phyloP scores from a whole-genome alignment of 768 basidiomycete genomes.

The Kwoniella sp. region DNA sequence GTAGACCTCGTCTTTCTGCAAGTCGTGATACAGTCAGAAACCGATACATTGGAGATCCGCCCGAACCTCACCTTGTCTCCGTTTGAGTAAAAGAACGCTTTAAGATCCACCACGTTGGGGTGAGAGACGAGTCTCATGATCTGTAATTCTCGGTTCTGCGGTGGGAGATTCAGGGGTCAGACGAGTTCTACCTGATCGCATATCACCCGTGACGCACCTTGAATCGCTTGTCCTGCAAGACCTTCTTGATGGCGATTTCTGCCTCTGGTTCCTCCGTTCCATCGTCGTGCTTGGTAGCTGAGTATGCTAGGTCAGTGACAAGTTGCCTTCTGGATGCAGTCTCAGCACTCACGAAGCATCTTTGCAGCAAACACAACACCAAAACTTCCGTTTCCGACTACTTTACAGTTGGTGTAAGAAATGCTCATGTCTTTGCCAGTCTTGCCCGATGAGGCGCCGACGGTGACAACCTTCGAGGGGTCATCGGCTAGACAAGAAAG shows the following conservation, averaged over 20 bases:
- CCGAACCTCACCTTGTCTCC: constrained; percentile 83
- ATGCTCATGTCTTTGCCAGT: constrained; percentile 79
- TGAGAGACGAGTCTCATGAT: constrained; percentile 96
- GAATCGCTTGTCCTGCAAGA: constrained; percentile 99
- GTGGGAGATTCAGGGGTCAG: too few relatives aligned
- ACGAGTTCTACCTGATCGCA: too few relatives aligned
- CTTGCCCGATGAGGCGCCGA: constrained; percentile 92
- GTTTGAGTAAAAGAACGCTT: constrained; percentile 98
- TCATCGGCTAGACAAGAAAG: constrained; percentile 62
- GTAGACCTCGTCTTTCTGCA: constrained; percentile 98
- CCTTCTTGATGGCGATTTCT: constrained; percentile 99
- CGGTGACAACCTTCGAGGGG: constrained; percentile 92
- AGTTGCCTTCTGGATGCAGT: neutral
- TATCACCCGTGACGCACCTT: constrained; percentile 63
- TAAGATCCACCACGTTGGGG: constrained; percentile 96
- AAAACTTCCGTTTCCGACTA: constrained; percentile 97
- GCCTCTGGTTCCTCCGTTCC: constrained; percentile 37
- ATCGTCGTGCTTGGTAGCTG: constrained; percentile 36
- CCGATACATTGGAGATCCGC: neutral
- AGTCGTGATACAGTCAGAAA: neutral
- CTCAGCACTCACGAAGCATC: constrained; percentile 55
- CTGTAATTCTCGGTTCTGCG: constrained; percentile 95
- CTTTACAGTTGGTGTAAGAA: constrained; percentile 94
- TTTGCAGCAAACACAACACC: constrained; percentile 97
- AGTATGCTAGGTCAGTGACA: neutral